Percentiles rank a stretch among this genome's conserved stretches.
phyloP scores from a whole-genome alignment of 2,329 filamentous ascomycete genomes.

The Zalaria sp. region DNA sequence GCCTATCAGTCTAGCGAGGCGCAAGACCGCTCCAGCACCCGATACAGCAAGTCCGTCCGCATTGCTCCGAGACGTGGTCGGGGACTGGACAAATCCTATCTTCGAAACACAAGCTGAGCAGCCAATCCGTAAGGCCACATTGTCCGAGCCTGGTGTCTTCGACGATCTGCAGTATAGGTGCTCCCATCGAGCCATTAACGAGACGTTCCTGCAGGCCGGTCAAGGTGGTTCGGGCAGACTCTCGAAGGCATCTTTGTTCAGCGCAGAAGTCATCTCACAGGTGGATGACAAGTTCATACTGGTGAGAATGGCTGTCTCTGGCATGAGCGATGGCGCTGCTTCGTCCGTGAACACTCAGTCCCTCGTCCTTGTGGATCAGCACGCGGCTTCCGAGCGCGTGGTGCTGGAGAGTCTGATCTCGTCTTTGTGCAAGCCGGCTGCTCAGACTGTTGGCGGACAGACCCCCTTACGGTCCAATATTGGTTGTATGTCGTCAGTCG shows the following conservation, averaged over 20 bases:
- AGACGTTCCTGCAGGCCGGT: slow-evolving; percentile 8
- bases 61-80: slow-evolving; percentile 49
- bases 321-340: neutral
- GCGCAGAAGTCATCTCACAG: slow-evolving; percentile 59
- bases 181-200: slow-evolving; percentile 7
- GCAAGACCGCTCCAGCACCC: neutral
- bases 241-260: slow-evolving; percentile 45
- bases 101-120: slow-evolving; percentile 41
- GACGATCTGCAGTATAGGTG: neutral
- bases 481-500: slow-evolving; percentile 16
- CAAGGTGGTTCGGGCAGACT: slow-evolving; percentile 25
- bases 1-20: slow-evolving; percentile 18
- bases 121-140: neutral
- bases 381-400: slow-evolving; percentile 83
- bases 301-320: slow-evolving; percentile 35
- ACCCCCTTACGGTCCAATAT: slow-evolving; percentile 16
- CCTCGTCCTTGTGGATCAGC: slow-evolving; percentile 76
- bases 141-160: neutral
- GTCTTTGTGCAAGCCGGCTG: slow-evolving; percentile 32
- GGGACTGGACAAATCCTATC: slow-evolving; percentile 61
- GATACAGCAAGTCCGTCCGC: neutral
- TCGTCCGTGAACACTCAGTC: slow-evolving; percentile 5
- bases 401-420: slow-evolving; percentile 60
- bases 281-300: slow-evolving; percentile 87
- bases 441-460: neutral